Base-by-base conservation (phyloP, 768 basidiomycete genomes). In the Fomitopsis pulvina region DNA sequence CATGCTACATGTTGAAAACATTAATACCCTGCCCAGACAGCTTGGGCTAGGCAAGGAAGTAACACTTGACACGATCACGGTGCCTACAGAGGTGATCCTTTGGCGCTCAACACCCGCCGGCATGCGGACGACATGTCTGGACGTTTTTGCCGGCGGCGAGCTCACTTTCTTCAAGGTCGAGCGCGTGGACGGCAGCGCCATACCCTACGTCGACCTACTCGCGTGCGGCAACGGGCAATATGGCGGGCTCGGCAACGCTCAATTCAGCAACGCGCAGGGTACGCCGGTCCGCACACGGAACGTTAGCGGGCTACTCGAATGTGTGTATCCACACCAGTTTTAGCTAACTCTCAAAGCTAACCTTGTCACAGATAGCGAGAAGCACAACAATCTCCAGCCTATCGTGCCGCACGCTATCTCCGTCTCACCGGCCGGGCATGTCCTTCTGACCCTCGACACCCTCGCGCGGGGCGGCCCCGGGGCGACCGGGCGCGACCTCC, bases 261-360 rank as follows among this genome's bases (percentile, higher is more conserved):
- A 69, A 16, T 91, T 77, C 68, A 87, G 78, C 58, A 89, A 77
- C 50, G 81, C 81, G 0, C 87, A 87, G 59, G 76, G 81, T 39
- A 71, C 70, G 29, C 92, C 90, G 2, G 71, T 79, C 0, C 81
- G 81, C 49, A 85, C 86, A 2, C 92, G 83, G 66, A 81, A 79
- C 39, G 73, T 95, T 50, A 92, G 89, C 60, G 89, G 90, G 10
- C 69, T 95, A 22, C 68, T 76, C n/a, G 91, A 94, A 75, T 95
- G 90, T 91, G 60, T 70, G 87, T 61, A 27, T 27, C n/a, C 44
- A 14, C 20, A 34, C 25, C 45, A 2, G 21, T 24, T 38, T 25
- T 18, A 16, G 39, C 30, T 28, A 4, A 12, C 27, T 16, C 41
- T 37, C 34, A 27, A 18, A 28, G 20, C 26, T 25, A 16, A 34